phyloP scores from a whole-genome alignment of 139 green algal genomes.

The Chlamydomonas sp. region DNA sequence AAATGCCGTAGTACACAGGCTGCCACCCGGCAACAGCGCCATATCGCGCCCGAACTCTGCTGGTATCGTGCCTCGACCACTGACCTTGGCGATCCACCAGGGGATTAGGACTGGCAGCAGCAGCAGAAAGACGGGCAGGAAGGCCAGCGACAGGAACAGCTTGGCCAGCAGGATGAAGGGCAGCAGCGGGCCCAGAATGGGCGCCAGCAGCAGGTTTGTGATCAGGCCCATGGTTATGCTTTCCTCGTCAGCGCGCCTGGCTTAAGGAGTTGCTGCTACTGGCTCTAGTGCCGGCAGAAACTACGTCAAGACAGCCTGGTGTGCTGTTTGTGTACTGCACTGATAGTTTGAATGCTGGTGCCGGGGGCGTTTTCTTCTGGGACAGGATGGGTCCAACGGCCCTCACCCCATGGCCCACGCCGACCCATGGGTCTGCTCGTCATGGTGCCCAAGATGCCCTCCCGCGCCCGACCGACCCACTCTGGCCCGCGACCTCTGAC shows the following conservation, averaged over 20 bases:
- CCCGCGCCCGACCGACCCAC: no score
- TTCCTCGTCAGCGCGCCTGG: neutral
- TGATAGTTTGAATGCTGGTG: no score
- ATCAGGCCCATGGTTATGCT: constrained; percentile 12
- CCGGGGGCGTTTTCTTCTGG: no score
- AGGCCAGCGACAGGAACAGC: constrained; percentile 26
- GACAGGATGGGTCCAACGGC: no score
- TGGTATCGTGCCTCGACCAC: neutral
- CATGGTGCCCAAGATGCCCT: no score
- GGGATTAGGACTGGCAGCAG: constrained; percentile 31
- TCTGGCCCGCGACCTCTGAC: no score
- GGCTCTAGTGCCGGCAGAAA: neutral
- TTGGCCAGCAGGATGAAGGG: constrained; percentile 38
- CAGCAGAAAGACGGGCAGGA: constrained; percentile 31
- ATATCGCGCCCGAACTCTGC: no score
- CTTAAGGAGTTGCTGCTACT: neutral
- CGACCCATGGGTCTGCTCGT: no score
- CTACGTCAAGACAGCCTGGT: neutral
- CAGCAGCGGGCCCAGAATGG: constrained; percentile 24
- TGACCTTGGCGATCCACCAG: constrained; percentile 31
- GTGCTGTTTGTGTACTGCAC: no score
- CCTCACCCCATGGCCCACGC: no score
- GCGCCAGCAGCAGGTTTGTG: constrained; percentile 32
- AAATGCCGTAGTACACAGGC: no score
- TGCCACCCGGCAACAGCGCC: no score